Evolutionary conservation across 441 rosid genomes (phyloP), one percentile per base, ranked within the genome.

Genomic region (Manihot esculenta): DNA sequence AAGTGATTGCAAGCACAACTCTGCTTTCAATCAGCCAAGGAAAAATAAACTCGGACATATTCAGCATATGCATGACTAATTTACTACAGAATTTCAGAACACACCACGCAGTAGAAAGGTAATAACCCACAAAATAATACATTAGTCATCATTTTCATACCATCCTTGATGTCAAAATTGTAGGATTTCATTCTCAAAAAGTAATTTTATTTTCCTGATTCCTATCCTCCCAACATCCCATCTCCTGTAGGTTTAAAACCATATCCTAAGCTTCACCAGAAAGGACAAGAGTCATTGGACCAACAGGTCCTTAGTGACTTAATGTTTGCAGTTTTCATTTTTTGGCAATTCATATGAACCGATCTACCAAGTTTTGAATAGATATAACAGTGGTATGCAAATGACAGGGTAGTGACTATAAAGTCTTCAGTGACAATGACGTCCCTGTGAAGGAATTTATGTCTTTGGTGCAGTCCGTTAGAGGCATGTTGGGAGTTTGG

Each of bases 331-430:
- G 15, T 38, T 20, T 74, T 55, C 18, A 42, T 57, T n/a, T 45
- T 42, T 13, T 23, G 6, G 42, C 51, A 62, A 26, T 12, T 50
- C 45, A 12, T 47, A 47, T 42, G 66, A 48, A 59, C 62, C 9
- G 56, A 5, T 67, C 45, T 21, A 53, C 65, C 44, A 60, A 73
- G 49, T 69, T 64, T 30, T 50, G 15, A 56, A 17, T 23, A 38
- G 11, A 27, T 68, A 27, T 18, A 11, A 64, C 56, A 33, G 12
- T 41, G 6, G 51, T 50, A 64, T 41, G 62, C 69, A 47, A 55
- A 50, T 27, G 48, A 57, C 62, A 24, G 20, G 27, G 23, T 7
- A 56, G 12, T 33, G 57, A 42, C 55, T 15, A 20, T 51, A 20
- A 73, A 61, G 42, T 38, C 9, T 38, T 9, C 7, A 7, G 6